Evolutionary conservation across 2,329 filamentous ascomycete genomes (phyloP), one percentile per base, ranked within the genome.

Genomic region (Coccinonectria pachysandricola): DNA sequence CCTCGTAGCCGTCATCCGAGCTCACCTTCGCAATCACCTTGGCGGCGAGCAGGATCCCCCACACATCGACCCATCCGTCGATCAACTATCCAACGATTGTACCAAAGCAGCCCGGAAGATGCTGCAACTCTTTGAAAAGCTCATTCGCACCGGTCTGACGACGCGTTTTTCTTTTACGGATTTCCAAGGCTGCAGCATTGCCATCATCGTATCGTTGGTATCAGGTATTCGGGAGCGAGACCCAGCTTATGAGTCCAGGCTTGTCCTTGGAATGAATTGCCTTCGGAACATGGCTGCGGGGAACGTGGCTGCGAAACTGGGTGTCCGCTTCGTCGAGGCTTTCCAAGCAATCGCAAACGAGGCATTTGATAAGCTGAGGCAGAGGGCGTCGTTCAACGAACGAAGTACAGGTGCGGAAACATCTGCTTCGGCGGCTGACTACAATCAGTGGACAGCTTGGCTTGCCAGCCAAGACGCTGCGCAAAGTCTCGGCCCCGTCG

Each of bases 161-260:
- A 48, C 49, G 3, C 43, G 47, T 0, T 56, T 57, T 24, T 56
- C 53, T 0, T 57, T 57, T 23, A 54, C 53, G 4, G 53, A 57
- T 32, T 56, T 57, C 12, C 53, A 57, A 25, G 53, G 50, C 8
- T 56, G 53, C 30, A 56, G 53, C 19, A 54, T 51, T 10, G 53
- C 53, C 4, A 56, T 50, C 2, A 56, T 55, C 13, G 45, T 56
- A 6, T 41, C 48, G 4, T 30, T 57, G 8, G 34, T 57, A 3
- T 38, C 49, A 4, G 52, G 53, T 0, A 52, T 57, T 10, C 30
- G 53, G 5, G 46, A 53, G n/a, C 39, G 50, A 2, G 51, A 55
- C 27, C 41, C 48, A 0, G 43, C 36, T 4, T 56, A 53, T 12
- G 40, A 48, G 4, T 26, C 37, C 4, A 35, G 43, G 11, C 47